Evolutionary conservation across 345 rosid genomes (phyloP).

Genomic region (Carallia pectinifolia): DNA sequence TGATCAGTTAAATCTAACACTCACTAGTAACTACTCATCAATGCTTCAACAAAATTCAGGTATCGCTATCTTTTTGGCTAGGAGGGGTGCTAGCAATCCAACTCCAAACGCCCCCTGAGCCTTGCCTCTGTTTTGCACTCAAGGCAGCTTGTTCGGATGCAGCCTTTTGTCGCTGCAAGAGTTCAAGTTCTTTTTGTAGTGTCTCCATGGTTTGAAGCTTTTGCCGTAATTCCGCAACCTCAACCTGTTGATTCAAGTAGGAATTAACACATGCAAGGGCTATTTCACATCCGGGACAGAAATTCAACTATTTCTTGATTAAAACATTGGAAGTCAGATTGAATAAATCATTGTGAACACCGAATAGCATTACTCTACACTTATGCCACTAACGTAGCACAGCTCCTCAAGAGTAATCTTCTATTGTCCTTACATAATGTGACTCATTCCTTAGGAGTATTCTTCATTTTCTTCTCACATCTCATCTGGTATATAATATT

Average conservation of each 20-base stretch:
- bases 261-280: background rate
- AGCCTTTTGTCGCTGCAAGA: constrained; percentile 90
- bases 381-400: background rate
- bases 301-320: background rate
- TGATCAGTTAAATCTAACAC: constrained; percentile 6
- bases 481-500: too few species aligned
- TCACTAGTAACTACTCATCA: background rate
- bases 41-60: constrained; percentile 22
- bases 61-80: constrained; percentile 25
- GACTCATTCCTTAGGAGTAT: too few species aligned
- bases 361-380: background rate
- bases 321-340: background rate
- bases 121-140: constrained; percentile 63
- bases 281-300: background rate
- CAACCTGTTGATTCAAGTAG: constrained; percentile 59
- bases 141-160: constrained; percentile 90
- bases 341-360: background rate
- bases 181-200: constrained; percentile 83
- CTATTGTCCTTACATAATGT: too few species aligned
- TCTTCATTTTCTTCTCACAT: too few species aligned
- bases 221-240: constrained; percentile 91
- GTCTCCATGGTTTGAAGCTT: constrained; percentile 88
- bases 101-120: constrained; percentile 95
- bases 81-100: constrained; percentile 90
- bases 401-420: too few species aligned